Evolutionary conservation across 140 eudicot species (phyloP).

Genomic region (Senecio squalidus): DNA sequence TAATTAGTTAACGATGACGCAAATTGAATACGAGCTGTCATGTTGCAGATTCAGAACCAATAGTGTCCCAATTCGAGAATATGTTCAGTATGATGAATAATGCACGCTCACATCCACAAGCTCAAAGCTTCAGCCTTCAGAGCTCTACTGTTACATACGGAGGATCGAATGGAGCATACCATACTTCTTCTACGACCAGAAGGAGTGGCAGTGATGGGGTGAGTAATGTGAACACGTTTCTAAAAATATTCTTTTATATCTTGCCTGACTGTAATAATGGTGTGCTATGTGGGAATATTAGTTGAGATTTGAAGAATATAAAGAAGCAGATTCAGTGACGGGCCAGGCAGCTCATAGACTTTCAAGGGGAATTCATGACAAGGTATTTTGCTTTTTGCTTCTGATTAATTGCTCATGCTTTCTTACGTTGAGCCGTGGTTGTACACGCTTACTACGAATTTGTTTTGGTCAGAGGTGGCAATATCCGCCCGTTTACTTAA

Average conservation of each 20-base stretch:
- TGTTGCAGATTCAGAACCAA: constrained; percentile 32
- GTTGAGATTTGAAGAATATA: constrained; percentile 73
- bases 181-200: constrained; percentile 54
- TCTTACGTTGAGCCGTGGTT: background rate
- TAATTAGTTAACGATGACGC: background rate
- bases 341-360: constrained; percentile 81
- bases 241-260: background rate
- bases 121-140: constrained; percentile 56
- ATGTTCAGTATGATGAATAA: constrained; percentile 31
- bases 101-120: constrained; percentile 25
- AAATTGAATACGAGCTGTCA: background rate
- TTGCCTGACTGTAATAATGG: background rate
- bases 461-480: too few relatives aligned
- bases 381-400: constrained; percentile 35
- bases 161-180: constrained; percentile 76
- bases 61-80: constrained; percentile 16
- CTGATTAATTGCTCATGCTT: constrained; percentile 7
- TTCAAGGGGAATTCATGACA: constrained; percentile 67
- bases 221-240: constrained; percentile 15
- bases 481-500: too few relatives aligned
- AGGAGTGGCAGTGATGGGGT: constrained; percentile 90
- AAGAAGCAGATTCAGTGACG: constrained; percentile 80
- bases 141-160: constrained; percentile 81
- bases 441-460: too few relatives aligned
- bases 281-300: constrained; percentile 26